These are phyloP conservation scores for Aspergillus heteromorphus DNA, from an alignment of 495 filamentous ascomycete genomes.

Conservation along the genomic window DNA sequence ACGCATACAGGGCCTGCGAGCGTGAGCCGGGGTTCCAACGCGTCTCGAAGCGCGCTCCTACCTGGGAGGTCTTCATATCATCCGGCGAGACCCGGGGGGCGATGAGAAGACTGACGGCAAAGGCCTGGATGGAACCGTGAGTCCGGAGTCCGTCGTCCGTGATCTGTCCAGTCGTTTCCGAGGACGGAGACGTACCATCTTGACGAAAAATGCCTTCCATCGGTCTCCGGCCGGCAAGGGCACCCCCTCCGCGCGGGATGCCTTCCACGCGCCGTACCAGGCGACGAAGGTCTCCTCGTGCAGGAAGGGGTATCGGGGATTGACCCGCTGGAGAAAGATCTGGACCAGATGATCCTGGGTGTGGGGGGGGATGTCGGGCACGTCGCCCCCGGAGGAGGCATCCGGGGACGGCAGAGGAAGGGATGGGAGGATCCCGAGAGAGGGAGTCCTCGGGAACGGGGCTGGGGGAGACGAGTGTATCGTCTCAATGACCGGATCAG, in stretches of 20 bases:
- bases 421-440: background rate
- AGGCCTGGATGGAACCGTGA: conserved; percentile 3
- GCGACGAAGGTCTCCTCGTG: conserved; percentile 12
- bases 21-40: background rate
- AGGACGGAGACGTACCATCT: conserved; percentile 9
- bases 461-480: too few species aligned
- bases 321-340: conserved; percentile 18
- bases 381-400: background rate
- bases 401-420: background rate
- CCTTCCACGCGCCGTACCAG: conserved; percentile 20
- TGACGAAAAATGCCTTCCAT: conserved; percentile 20
- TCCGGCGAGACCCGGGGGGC: conserved; percentile 15
- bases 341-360: conserved; percentile 8
- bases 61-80: conserved; percentile 17
- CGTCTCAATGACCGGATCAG: too few species aligned
- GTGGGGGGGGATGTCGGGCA: background rate
- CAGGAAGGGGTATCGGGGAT: conserved; percentile 21
- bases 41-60: background rate
- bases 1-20: conserved; percentile 11
- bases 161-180: too few species aligned
- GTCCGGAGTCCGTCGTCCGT: too few species aligned
- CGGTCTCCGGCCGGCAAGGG: background rate
- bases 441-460: background rate
- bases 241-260: background rate
- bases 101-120: conserved; percentile 17